Evolutionary conservation across 768 basidiomycete species (phyloP).

Genomic region (Lentinula sp.): DNA sequence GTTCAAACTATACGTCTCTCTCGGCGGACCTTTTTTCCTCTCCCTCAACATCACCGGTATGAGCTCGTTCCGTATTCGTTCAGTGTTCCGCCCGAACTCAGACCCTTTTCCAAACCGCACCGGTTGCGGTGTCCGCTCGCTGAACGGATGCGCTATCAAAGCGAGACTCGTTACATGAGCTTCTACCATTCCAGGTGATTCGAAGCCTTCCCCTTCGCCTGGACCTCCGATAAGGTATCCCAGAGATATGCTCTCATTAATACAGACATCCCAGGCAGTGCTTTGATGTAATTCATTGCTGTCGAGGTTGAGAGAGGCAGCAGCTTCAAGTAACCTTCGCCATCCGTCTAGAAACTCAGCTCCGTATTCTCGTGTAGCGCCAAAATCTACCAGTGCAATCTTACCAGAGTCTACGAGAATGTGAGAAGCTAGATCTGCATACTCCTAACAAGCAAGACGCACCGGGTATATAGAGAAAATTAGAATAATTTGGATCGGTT

Average conservation of each 20-base stretch:
- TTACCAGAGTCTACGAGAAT: constrained; percentile 17
- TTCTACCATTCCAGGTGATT: constrained; percentile 69
- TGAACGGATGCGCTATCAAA: constrained; percentile 85
- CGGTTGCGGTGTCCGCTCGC: constrained; percentile 50
- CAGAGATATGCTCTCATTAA: constrained; percentile 68
- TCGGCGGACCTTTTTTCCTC: constrained; percentile 86
- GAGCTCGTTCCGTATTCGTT: constrained; percentile 57
- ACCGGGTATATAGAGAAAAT: constrained; percentile 81
- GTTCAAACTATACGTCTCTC: constrained; percentile 93
- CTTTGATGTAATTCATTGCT: constrained; percentile 28
- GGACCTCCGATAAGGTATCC: constrained; percentile 92
- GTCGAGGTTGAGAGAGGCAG: constrained; percentile 38
- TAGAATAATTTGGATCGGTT: constrained; percentile 98
- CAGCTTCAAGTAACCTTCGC: constrained; percentile 78
- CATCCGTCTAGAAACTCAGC: constrained; percentile 86
- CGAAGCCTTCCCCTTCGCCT: constrained; percentile 46
- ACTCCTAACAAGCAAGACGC: neutral
- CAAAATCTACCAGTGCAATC: constrained; percentile 92
- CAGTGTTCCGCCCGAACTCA: constrained; percentile 65
- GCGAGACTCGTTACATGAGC: constrained; percentile 83
- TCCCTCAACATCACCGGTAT: constrained; percentile 91
- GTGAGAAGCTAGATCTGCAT: neutral
- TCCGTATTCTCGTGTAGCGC: constrained; percentile 84
- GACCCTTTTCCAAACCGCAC: constrained; percentile 74
- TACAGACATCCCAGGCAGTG: constrained; percentile 43